Conservation (phyloP, 495 filamentous ascomycete species). For the Talaromyces ruber region DNA sequence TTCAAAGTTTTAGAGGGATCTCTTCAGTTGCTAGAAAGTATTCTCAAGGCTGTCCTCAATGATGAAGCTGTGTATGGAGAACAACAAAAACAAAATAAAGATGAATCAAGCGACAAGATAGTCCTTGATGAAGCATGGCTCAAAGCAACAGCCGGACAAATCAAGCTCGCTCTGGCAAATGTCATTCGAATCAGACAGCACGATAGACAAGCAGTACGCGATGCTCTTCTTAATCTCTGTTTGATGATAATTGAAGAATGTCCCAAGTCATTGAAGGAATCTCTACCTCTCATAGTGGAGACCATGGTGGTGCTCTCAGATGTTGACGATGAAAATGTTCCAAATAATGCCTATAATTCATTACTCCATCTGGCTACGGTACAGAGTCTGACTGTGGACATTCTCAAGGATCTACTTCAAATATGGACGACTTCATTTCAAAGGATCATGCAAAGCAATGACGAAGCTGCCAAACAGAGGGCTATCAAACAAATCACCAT, state of each 20-base stretch:
- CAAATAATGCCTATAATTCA: slow-evolving; percentile 27
- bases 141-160: slow-evolving; percentile 68
- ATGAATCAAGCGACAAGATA: slow-evolving; percentile 17
- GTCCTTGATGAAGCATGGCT: slow-evolving; percentile 59
- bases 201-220: slow-evolving; percentile 60
- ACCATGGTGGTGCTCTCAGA: slow-evolving; percentile 68
- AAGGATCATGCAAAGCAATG: slow-evolving; percentile 73
- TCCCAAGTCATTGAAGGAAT: slow-evolving; percentile 60
- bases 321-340: slow-evolving; percentile 31
- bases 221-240: slow-evolving; percentile 61
- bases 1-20: slow-evolving; percentile 54
- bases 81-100: slow-evolving; percentile 19
- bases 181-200: slow-evolving; percentile 72
- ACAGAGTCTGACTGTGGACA: slow-evolving; percentile 54
- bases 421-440: slow-evolving; percentile 76
- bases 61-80: slow-evolving; percentile 34
- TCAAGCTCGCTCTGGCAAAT: slow-evolving; percentile 77
- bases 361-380: slow-evolving; percentile 55
- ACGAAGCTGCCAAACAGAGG: slow-evolving; percentile 65
- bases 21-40: slow-evolving; percentile 47
- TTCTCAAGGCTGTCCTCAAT: slow-evolving; percentile 56
- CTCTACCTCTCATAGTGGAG: slow-evolving; percentile 65
- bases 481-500: slow-evolving; percentile 66
- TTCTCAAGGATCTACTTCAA: slow-evolving; percentile 64
- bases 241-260: slow-evolving; percentile 68